Base-by-base conservation (phyloP, 768 basidiomycete species). In the Mycena amicta region DNA sequence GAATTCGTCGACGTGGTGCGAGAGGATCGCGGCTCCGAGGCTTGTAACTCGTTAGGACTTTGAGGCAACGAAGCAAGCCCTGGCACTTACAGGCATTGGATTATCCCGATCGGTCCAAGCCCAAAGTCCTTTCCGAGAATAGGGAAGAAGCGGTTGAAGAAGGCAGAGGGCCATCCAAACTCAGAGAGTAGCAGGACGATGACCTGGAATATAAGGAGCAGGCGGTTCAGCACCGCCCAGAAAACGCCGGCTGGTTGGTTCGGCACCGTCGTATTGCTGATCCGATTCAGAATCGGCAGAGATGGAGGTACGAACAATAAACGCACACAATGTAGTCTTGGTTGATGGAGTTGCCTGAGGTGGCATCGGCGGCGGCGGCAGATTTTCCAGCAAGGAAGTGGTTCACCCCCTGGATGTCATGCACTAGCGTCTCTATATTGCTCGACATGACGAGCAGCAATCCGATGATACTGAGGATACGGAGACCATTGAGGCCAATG, bases 81-180 rank as follows among this genome's bases (percentile, higher is more conserved):
- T 37, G 28, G 33, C 23, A 81, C 88, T 60, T 61, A 91, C 88
- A 95, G 80, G 74, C 88, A 87, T 74, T 97, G 90, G 70, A 95
- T 89, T 55, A 93, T 79, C n/a, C 95, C 95, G 29, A 96, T 80
- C 6, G 93, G 83, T 49, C 94, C 95, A 13, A 95, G 78, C 45
- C 95, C 93, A 66, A 96, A 95, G 43, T 82, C 79, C 27, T 85
- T 80, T 2, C 95, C 94, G 15, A 97, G 80, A 31, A 96, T 85
- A 22, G 95, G 95, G 74, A 97, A 90, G 77, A 83, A 95, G 39
- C 83, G 83, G 70, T 85, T 80, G 74, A 96, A 96, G 79, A 93
- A 90, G 28, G 77, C 69, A 8, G 82, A 73, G 12, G 92, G 92
- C 83, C 92, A 90, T 60, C 90, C 87, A 57, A 94, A 62, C 73